These are phyloP conservation scores for Fusarium sp. DNA, from an alignment of 2,329 filamentous ascomycete species.

Conservation along the genomic window DNA sequence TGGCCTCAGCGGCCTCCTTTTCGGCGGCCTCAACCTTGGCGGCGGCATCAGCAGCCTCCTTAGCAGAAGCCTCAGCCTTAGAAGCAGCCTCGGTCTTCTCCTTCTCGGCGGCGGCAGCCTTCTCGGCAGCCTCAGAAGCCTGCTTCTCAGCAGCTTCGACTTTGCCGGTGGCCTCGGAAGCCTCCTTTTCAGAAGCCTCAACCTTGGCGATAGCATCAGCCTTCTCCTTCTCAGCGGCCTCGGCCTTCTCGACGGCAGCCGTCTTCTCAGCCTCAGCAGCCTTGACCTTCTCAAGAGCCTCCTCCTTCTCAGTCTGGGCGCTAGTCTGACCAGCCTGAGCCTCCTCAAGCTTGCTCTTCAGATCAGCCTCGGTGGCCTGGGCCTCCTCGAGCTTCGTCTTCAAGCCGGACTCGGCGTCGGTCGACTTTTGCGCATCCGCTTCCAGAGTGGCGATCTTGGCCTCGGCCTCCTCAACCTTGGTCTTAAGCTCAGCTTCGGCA, in stretches of 20 bases:
- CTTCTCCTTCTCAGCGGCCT: background rate
- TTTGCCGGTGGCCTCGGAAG: slow-evolving; percentile 20
- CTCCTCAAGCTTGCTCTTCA: slow-evolving; percentile 36
- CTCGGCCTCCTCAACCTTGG: slow-evolving; percentile 28
- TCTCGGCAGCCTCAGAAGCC: slow-evolving; percentile 12
- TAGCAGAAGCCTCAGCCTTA: background rate
- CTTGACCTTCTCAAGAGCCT: background rate
- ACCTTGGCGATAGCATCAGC: background rate
- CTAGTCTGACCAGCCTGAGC: slow-evolving; percentile 28
- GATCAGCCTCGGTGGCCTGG: slow-evolving; percentile 22
- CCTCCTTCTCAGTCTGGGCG: slow-evolving; percentile 28
- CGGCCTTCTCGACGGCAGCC: background rate
- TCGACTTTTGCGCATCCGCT: slow-evolving; percentile 16
- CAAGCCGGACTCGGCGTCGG: slow-evolving; percentile 21
- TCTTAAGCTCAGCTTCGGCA: slow-evolving; percentile 13
- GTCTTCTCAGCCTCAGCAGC: background rate
- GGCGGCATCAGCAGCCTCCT: background rate
- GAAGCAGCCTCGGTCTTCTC: background rate
- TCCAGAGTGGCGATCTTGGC: slow-evolving; percentile 7
- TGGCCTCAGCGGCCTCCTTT: slow-evolving; percentile 16
- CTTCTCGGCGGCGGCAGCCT: background rate
- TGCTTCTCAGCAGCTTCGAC: slow-evolving; percentile 20
- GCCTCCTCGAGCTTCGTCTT: slow-evolving; percentile 26
- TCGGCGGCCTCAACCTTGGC: background rate
- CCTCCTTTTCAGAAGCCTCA: background rate